phyloP scores from a whole-genome alignment of 1,284 basidiomycete genomes.

The Sporisorium graminicola region DNA sequence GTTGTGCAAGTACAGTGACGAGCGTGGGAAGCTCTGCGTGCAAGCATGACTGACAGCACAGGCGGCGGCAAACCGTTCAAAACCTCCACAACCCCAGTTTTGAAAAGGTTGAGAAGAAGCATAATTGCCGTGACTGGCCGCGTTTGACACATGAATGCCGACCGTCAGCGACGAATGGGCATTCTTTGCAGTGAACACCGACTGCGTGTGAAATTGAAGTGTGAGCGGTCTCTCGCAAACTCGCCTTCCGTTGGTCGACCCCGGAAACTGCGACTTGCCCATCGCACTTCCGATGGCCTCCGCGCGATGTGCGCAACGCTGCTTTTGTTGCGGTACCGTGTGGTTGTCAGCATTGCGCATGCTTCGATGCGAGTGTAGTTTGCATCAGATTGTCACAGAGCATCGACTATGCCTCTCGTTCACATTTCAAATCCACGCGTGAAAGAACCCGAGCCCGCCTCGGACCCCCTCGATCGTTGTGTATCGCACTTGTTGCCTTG shows the following conservation, averaged over 20 bases:
- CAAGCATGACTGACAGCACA: neutral
- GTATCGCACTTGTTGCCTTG: neutral
- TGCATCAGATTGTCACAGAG: neutral
- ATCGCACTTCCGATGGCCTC: neutral
- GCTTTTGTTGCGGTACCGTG: neutral
- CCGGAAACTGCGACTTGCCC: conserved; percentile 6
- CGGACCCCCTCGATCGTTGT: neutral
- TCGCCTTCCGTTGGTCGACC: neutral
- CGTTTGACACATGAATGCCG: conserved; percentile 8
- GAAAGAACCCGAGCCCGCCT: neutral
- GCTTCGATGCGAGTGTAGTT: neutral
- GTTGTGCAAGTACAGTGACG: neutral
- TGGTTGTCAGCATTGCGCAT: conserved; percentile 2
- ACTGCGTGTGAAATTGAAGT: conserved; percentile 1
- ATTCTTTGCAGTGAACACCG: conserved; percentile 1
- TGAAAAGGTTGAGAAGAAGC: neutral
- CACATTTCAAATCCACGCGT: neutral
- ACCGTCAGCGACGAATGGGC: too few species aligned
- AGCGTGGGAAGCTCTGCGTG: neutral
- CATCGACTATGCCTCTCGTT: conserved; percentile 4
- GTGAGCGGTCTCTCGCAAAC: too few species aligned
- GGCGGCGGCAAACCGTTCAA: too few species aligned
- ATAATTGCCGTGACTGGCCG: neutral
- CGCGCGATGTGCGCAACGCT: too few species aligned
- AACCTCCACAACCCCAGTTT: conserved; percentile 8